Conservation (phyloP, 306 rosid species). For the Prunus mira region DNA sequence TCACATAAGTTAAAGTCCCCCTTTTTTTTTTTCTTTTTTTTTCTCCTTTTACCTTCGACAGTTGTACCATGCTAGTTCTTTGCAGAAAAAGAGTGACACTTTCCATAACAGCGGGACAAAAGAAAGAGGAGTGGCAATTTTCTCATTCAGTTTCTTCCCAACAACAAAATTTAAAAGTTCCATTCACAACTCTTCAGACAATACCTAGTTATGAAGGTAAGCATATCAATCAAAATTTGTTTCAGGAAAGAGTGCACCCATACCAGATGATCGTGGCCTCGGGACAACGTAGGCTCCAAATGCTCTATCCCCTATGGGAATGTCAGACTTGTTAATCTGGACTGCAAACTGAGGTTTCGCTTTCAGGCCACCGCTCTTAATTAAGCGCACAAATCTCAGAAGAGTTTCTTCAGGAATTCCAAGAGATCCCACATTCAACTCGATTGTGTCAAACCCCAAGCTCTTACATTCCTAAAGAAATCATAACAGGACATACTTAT, state of each 20-base stretch:
- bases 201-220: neutral
- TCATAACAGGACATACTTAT: neutral
- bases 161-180: neutral
- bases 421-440: slow-evolving; percentile 66
- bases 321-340: slow-evolving; percentile 68
- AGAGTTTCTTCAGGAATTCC: slow-evolving; percentile 84
- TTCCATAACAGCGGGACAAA: too few species aligned
- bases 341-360: slow-evolving; percentile 80
- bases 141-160: neutral
- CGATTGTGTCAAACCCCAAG: slow-evolving; percentile 80
- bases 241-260: neutral
- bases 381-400: slow-evolving; percentile 66
- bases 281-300: slow-evolving; percentile 78
- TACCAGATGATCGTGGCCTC: slow-evolving; percentile 75
- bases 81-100: neutral
- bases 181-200: neutral
- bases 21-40: neutral
- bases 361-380: slow-evolving; percentile 73
- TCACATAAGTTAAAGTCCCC: neutral
- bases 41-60: neutral
- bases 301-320: slow-evolving; percentile 69
- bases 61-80: neutral
- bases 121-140: neutral
- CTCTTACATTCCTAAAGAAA: slow-evolving; percentile 72
- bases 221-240: neutral